A percentile compares a stretch with the other conserved stretches of the same genome.
These are phyloP conservation scores for Eucalyptus tenuipes DNA, from an alignment of 345 rosid species.

Conservation along the genomic window DNA sequence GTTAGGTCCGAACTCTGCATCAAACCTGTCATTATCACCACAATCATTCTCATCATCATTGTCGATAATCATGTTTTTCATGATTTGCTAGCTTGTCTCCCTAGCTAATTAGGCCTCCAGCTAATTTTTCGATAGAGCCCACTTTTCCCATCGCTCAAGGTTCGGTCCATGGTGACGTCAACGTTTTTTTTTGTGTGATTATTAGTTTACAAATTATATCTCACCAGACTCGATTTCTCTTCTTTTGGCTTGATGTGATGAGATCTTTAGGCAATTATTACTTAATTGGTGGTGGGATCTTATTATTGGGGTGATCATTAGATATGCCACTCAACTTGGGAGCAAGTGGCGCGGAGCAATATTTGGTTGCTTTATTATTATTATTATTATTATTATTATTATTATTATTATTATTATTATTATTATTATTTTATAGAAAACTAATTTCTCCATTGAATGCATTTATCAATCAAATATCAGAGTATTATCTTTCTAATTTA, in stretches of 20 bases:
- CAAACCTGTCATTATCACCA: not conserved
- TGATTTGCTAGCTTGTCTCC: not conserved
- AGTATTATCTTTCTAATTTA: not conserved
- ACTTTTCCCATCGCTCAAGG: not conserved
- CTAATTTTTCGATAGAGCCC: not conserved
- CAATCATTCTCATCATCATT: not conserved
- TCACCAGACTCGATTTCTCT: not conserved
- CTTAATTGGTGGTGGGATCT: not conserved
- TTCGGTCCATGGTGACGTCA: not conserved
- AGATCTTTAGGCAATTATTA: not conserved
- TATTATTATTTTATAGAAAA: not conserved
- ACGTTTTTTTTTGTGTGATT: not conserved
- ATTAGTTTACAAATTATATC: not conserved
- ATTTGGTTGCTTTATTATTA: not conserved
- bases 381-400: not conserved
- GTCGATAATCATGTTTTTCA: not conserved
- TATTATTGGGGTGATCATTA: not conserved
- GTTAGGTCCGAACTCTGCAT: not conserved
- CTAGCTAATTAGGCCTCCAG: not conserved
- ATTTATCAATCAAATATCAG: not conserved
- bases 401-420: not conserved
- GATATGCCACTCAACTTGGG: not conserved
- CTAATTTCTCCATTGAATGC: not conserved
- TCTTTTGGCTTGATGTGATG: not conserved
- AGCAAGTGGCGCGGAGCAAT: not conserved